Conservation (phyloP, 2,329 filamentous ascomycete species). For the Pseudocercospora musae region DNA sequence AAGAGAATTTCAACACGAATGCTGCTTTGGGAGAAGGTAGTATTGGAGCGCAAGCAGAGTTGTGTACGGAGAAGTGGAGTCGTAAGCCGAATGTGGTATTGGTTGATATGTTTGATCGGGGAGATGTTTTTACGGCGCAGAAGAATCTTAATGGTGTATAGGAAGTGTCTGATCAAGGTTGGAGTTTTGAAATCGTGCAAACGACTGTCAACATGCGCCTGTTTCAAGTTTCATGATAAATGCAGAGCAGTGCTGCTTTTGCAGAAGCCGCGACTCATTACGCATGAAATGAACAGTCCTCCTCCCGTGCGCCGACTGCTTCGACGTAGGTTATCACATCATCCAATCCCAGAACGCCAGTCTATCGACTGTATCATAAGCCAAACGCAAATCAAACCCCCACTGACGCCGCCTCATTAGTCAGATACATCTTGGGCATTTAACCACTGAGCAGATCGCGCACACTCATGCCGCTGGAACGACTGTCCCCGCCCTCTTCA, state of each 20-base stretch:
- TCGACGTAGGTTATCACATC: neutral
- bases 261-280: neutral
- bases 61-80: conserved; percentile 39
- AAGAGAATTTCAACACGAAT: conserved; percentile 41
- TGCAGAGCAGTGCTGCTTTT: neutral
- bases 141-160: conserved; percentile 36
- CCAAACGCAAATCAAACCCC: neutral
- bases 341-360: neutral
- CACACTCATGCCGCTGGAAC: conserved; percentile 42
- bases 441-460: conserved; percentile 43
- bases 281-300: neutral
- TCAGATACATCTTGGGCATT: neutral
- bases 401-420: neutral
- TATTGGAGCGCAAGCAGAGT: conserved; percentile 42
- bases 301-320: neutral
- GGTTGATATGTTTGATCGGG: conserved; percentile 46
- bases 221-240: neutral
- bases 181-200: neutral
- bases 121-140: conserved; percentile 43
- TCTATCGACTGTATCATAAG: neutral
- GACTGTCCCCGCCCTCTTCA: neutral
- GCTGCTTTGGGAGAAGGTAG: conserved; percentile 44
- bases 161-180: neutral
- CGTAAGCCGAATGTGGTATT: conserved; percentile 43
- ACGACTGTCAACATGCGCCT: neutral